Percentiles rank a stretch among this genome's conserved stretches.
Conservation (phyloP, 164 flowering plant species). For the Cinnamomum chago region DNA sequence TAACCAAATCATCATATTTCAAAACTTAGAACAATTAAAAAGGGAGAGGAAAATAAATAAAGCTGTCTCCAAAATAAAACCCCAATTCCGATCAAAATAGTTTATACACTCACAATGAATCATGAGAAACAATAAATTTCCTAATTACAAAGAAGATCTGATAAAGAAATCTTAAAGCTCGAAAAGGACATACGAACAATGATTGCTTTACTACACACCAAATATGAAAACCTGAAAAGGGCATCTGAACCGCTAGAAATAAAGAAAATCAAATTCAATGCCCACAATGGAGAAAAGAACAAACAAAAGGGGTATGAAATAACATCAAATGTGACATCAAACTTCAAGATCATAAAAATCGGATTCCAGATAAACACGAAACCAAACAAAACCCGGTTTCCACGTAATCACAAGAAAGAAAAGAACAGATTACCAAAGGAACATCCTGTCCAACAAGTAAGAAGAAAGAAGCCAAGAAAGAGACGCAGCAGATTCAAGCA, state of each 20-base stretch:
- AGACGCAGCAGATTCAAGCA: background rate
- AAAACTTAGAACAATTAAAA: no score
- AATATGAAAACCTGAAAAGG: background rate
- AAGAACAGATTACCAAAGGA: no score
- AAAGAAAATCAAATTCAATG: background rate
- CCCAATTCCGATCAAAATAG: background rate
- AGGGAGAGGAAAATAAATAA: background rate
- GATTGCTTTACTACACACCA: background rate
- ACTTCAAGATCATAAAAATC: no score
- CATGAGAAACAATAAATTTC: no score
- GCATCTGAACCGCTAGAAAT: background rate
- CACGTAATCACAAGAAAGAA: background rate
- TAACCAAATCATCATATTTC: background rate
- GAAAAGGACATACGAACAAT: no score
- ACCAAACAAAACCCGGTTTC: background rate
- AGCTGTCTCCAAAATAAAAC: background rate
- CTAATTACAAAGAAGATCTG: no score
- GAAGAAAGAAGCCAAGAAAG: background rate
- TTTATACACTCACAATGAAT: no score
- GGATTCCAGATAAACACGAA: background rate
- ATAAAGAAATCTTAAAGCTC: no score
- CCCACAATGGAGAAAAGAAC: background rate
- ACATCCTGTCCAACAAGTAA: no score
- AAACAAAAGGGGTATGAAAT: background rate
- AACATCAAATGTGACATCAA: background rate